Base-by-base conservation (phyloP, 139 green algal species). In the Zygnema circumcarinatum region DNA sequence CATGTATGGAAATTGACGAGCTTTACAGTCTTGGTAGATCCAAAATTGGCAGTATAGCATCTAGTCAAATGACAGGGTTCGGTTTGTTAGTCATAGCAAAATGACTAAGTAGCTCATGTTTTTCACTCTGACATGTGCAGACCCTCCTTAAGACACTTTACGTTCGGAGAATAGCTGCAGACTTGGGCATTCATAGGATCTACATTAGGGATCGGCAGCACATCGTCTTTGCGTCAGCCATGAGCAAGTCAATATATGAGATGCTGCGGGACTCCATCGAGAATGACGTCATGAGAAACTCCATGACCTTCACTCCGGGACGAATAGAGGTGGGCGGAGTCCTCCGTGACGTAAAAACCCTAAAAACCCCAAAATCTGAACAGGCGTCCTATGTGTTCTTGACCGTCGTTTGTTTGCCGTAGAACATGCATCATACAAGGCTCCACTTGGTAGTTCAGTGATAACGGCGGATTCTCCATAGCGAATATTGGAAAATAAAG, bases 261-360 rank as follows among this genome's bases (percentile, higher is more conserved):
- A 89, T 79, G 79, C 39, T 89, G 32, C n/a, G 29, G 33, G 38
- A 86, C 21, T 31, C 78, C 35, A 86, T 89, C n/a, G 31, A 89
- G 2, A 33, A 47, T n/a, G 53, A 86, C 2, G 21, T 29, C 22
- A 21, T 89, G 79, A 29, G 32, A 2, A 40, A 81, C 42, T 22
- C 21, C 76, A 76, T 89, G 16, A 53, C 35, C 42, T 89, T 88
- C 38, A 7, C 32, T 11, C 31, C n/a, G 2, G 84, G 84, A 16
- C 41, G 84, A 33, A 87, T 89, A 25, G 84, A 89, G 84, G 84
- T 89, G 35, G 29, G 75, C 47, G 7, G 7, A 62, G 16, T n/a
- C n/a, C n/a, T n/a, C n/a, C n/a, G n/a, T n/a, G n/a, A n/a, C n/a
- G n/a, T n/a, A 62, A 62, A 7, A 62, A 62, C 16, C 47, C 47